These are phyloP conservation scores for Hippophae rhamnoides DNA, from an alignment of 306 rosid genomes.

Conservation along the genomic window DNA sequence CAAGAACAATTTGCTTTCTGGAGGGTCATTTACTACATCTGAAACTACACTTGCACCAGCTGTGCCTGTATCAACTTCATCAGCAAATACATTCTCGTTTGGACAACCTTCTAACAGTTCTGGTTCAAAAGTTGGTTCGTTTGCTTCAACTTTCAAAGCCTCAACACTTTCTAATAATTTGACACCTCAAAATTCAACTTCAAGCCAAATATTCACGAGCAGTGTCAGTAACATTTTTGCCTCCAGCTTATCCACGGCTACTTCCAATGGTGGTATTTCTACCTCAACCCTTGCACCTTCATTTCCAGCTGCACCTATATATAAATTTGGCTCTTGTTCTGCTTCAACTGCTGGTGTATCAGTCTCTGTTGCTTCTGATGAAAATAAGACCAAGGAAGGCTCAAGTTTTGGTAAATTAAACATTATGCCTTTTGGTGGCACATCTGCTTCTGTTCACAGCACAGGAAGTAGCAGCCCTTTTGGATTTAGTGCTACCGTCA, in stretches of 20 bases:
- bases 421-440: slow-evolving; percentile 26
- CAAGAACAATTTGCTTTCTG: slow-evolving; percentile 25
- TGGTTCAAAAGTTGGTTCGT: slow-evolving; percentile 37
- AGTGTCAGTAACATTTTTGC: slow-evolving; percentile 1
- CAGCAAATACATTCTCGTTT: slow-evolving; percentile 26
- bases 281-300: slow-evolving; percentile 15
- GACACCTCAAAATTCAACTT: slow-evolving; percentile 35
- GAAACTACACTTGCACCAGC: slow-evolving; percentile 33
- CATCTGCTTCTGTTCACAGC: slow-evolving; percentile 33
- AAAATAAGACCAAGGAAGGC: slow-evolving; percentile 36
- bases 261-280: slow-evolving; percentile 15
- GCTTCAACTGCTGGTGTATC: not conserved
- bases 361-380: not conserved
- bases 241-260: slow-evolving; percentile 9
- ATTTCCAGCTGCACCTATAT: slow-evolving; percentile 8
- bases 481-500: slow-evolving; percentile 44
- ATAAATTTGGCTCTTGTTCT: slow-evolving; percentile 16
- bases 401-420: slow-evolving; percentile 30
- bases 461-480: slow-evolving; percentile 29
- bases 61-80: slow-evolving; percentile 24
- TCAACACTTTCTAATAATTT: slow-evolving; percentile 25
- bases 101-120: slow-evolving; percentile 28
- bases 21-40: slow-evolving; percentile 25
- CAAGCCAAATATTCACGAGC: slow-evolving; percentile 17
- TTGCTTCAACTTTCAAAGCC: slow-evolving; percentile 31